These are phyloP conservation scores for Kodamaea kakaduensis DNA, from an alignment of 805 yeast species.

Conservation along the genomic window DNA sequence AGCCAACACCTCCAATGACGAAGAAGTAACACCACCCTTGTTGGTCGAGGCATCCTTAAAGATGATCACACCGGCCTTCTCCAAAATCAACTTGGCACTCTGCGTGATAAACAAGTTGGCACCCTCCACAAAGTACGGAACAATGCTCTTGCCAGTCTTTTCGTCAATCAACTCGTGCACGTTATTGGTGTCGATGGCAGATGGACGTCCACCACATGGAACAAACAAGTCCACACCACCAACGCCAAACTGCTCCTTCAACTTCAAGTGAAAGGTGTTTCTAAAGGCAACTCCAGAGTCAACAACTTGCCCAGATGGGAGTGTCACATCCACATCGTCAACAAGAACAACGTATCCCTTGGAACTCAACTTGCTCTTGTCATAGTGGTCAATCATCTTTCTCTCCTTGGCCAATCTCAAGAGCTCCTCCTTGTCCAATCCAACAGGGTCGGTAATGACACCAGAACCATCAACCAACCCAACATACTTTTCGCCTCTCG, in stretches of 20 bases:
- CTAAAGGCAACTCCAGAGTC: constrained; percentile 87
- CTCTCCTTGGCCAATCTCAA: constrained; percentile 73
- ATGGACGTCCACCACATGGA: constrained; percentile 99
- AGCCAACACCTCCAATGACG: constrained; percentile 91
- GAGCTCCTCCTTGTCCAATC: constrained; percentile 78
- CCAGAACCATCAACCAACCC: constrained; percentile 96
- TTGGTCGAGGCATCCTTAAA: constrained; percentile 96
- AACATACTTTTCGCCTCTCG: constrained; percentile 77
- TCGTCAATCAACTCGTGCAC: constrained; percentile 67
- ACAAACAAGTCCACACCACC: constrained; percentile 78
- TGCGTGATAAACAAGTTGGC: constrained; percentile 95
- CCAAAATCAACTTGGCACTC: constrained; percentile 82
- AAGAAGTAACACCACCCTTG: constrained; percentile 98
- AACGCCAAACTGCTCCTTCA: constrained; percentile 56
- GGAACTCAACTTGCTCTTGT: constrained; percentile 59
- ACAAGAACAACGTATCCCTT: constrained; percentile 81
- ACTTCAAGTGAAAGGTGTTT: constrained; percentile 79
- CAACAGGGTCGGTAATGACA: constrained; percentile 87
- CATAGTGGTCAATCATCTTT: constrained; percentile 66
- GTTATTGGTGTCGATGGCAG: constrained; percentile 84
- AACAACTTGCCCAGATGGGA: constrained; percentile 74
- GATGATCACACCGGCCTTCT: constrained; percentile 79
- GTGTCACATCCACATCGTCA: constrained; percentile 72
- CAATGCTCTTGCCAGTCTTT: constrained; percentile 67
- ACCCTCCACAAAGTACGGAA: constrained; percentile 94